Conservation (phyloP, 164 flowering plant genomes). For the Stephania japonica region DNA sequence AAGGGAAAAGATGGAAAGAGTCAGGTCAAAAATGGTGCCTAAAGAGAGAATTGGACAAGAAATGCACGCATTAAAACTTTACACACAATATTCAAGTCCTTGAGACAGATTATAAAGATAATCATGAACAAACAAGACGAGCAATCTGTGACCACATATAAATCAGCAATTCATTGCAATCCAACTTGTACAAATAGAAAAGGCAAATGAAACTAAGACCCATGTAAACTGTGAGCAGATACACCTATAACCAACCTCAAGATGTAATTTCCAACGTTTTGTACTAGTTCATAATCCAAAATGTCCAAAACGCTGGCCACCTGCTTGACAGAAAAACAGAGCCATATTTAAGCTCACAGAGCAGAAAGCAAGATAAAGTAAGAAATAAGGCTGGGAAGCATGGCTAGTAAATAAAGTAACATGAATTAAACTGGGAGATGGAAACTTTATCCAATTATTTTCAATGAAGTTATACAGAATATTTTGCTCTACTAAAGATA, state of each 20-base stretch:
- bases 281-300: conserved; percentile 63
- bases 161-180: background rate
- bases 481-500: background rate
- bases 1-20: background rate
- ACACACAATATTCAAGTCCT: background rate
- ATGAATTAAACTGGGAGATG: background rate
- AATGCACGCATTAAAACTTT: background rate
- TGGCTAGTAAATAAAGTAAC: background rate
- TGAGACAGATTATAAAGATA: background rate
- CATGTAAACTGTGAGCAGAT: background rate
- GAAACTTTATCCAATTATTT: background rate
- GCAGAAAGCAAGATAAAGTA: background rate
- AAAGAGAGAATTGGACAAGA: background rate
- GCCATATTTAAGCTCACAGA: conserved; percentile 1
- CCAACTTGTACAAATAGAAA: background rate
- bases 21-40: background rate
- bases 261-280: conserved; percentile 71
- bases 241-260: conserved; percentile 44
- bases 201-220: background rate
- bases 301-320: conserved; percentile 86
- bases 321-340: conserved; percentile 27
- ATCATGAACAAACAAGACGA: background rate
- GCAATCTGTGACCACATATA: background rate
- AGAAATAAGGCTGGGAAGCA: conserved; percentile 2
- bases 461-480: background rate